phyloP scores from a whole-genome alignment of 2,329 filamentous ascomycete species.

The Talaromyces sp. region DNA sequence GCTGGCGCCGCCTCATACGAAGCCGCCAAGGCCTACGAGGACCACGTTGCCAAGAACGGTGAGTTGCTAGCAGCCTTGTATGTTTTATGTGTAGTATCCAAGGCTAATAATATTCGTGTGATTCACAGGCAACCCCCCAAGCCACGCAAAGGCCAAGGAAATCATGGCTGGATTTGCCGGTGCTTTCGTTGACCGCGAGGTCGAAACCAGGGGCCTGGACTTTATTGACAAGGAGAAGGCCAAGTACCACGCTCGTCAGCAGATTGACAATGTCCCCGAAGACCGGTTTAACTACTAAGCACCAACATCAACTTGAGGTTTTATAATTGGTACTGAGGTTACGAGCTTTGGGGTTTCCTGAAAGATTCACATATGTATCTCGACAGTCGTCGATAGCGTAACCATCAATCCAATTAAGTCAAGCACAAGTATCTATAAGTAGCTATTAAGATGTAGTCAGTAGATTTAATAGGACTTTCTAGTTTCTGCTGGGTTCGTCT shows the following conservation, averaged over 20 bases:
- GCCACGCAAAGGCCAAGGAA: conserved; percentile 73
- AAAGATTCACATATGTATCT: background rate
- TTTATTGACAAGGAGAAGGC: conserved; percentile 56
- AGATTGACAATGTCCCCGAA: conserved; percentile 19
- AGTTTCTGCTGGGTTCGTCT: too few species aligned
- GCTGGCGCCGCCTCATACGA: conserved; percentile 73
- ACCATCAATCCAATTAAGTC: background rate
- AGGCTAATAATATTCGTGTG: background rate
- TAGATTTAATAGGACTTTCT: too few species aligned
- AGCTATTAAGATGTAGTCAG: too few species aligned
- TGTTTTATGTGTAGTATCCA: background rate
- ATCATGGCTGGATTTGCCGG: conserved; percentile 69
- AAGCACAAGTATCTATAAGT: background rate
- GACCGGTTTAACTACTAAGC: background rate
- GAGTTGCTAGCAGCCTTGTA: background rate
- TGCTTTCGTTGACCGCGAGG: conserved; percentile 70
- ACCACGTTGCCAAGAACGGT: conserved; percentile 66
- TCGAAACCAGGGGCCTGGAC: conserved; percentile 63
- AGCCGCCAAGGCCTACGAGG: conserved; percentile 75
- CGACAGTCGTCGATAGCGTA: background rate
- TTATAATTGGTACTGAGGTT: background rate
- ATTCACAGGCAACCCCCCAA: conserved; percentile 58
- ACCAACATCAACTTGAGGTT: background rate
- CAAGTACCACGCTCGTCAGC: conserved; percentile 54
- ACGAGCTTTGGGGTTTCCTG: background rate